Base-by-base conservation (phyloP, 2,329 filamentous ascomycete species). In the Alternaria tenuissima region DNA sequence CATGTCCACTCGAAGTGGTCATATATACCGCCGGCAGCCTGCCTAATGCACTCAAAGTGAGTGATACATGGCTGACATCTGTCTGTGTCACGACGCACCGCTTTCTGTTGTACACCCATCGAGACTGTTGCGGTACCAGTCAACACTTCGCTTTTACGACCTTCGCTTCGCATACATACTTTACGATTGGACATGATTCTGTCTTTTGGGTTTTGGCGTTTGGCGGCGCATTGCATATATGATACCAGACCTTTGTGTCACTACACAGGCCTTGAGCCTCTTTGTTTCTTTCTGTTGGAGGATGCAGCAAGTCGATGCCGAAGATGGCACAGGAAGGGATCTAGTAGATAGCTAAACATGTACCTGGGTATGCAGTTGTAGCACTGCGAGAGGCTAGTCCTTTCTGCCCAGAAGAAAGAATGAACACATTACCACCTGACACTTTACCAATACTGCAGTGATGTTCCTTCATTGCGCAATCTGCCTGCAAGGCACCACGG, bases 191-290 rank as follows among this genome's bases (percentile, higher is more conserved):
- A 71, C 57, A 74, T 59, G 67, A 73, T 58, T 61, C 69, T 69
- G 61, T 63, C 49, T 55, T 66, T 66, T 58, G 74, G 70, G 47
- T 55, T 66, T 66, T 58, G 74, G 70, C 64, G 70, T 74, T 75
- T 62, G 66, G 68, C 56, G 65, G 56, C 65, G 64, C 55, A 57
- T 67, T 62, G 62, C 55, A 61, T 68, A 65, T 68, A 73, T 76
- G 76, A 78, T 78, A 78, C 76, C 76, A 78, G 75, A 77, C 76
- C 65, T 64, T 61, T 61, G 67, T 66, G 75, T 77, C 74, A 68
- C 66, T 67, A 73, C 64, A 73, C 49, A 65, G 70, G 71, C 73
- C 63, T 61, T 42, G 55, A 53, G 68, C 69, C 66, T 66, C 26
- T 63, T 65, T 70, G 54, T 58, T 66, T 61, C 36, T 60, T n/a